These are phyloP conservation scores for Apophysomyces ossiformis DNA, from an alignment of 371 early-diverging fungal genomes.

Conservation along the genomic window DNA sequence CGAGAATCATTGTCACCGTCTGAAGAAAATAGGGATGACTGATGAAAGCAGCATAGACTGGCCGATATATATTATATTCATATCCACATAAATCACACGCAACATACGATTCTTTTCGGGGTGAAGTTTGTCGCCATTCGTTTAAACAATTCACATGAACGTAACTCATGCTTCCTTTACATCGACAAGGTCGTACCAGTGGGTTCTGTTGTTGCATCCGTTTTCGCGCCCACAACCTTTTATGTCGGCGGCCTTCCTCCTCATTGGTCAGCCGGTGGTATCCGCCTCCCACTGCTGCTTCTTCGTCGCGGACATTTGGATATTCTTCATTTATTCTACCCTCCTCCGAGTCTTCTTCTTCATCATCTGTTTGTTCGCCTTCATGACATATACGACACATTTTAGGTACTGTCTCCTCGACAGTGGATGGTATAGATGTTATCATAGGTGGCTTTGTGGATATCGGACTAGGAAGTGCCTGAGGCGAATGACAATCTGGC, in stretches of 20 bases:
- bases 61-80: constrained; percentile 30
- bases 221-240: constrained; percentile 1
- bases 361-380: constrained; percentile 18
- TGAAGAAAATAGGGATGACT: constrained; percentile 23
- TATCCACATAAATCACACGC: constrained; percentile 36
- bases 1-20: constrained; percentile 18
- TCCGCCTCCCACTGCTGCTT: neutral
- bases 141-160: constrained; percentile 37
- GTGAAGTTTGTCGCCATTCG: constrained; percentile 38
- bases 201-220: constrained; percentile 24
- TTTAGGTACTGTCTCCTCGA: neutral
- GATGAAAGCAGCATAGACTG: constrained; percentile 26
- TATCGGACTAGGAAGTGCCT: neutral
- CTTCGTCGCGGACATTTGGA: neutral
- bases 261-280: neutral
- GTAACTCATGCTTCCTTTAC: constrained; percentile 37
- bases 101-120: constrained; percentile 24
- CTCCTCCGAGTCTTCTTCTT: neutral
- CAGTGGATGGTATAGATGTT: neutral
- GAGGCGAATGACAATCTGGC: neutral
- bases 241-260: neutral
- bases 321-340: neutral
- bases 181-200: constrained; percentile 37
- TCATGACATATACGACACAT: constrained; percentile 29
- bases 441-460: neutral